Conservation (phyloP, 2,329 filamentous ascomycete genomes). For the Cercospora sojina region DNA sequence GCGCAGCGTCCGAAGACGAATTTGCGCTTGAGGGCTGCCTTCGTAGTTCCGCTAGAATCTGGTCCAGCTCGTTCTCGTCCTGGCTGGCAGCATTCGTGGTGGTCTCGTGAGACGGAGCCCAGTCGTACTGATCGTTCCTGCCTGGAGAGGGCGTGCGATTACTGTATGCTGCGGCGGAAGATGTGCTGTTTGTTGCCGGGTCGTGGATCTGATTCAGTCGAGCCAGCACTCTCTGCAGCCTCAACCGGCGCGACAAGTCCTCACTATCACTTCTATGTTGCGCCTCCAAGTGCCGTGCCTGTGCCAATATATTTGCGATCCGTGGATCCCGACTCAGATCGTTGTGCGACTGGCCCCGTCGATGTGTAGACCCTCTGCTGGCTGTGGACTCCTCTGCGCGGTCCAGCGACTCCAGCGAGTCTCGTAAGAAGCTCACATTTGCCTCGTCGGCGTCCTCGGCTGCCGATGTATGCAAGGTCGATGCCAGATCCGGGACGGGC, state of each 20-base stretch:
- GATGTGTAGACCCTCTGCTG: not conserved
- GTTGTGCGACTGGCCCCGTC: conserved; percentile 17
- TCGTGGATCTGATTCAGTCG: conserved; percentile 47
- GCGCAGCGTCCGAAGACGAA: conserved; percentile 37
- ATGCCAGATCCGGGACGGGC: conserved; percentile 52
- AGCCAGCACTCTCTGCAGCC: conserved; percentile 48
- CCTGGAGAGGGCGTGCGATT: conserved; percentile 52
- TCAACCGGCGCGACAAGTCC: conserved; percentile 43
- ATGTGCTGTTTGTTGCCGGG: conserved; percentile 29
- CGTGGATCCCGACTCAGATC: conserved; percentile 31
- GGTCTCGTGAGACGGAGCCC: conserved; percentile 53
- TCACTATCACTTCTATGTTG: conserved; percentile 33
- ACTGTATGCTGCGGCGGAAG: conserved; percentile 48
- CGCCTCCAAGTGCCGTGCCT: not conserved
- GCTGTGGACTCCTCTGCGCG: conserved; percentile 12
- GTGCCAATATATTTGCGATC: conserved; percentile 2
- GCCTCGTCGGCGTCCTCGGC: conserved; percentile 43
- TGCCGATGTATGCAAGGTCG: conserved; percentile 49
- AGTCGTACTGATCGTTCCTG: conserved; percentile 59
- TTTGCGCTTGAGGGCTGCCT: conserved; percentile 33
- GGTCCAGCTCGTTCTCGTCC: conserved; percentile 42
- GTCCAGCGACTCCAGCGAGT: conserved; percentile 39
- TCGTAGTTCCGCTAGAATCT: conserved; percentile 44
- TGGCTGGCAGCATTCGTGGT: conserved; percentile 33
- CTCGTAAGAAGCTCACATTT: conserved; percentile 54